Conservation (phyloP, 2,329 filamentous ascomycete species). For the Epichloe typhina region DNA sequence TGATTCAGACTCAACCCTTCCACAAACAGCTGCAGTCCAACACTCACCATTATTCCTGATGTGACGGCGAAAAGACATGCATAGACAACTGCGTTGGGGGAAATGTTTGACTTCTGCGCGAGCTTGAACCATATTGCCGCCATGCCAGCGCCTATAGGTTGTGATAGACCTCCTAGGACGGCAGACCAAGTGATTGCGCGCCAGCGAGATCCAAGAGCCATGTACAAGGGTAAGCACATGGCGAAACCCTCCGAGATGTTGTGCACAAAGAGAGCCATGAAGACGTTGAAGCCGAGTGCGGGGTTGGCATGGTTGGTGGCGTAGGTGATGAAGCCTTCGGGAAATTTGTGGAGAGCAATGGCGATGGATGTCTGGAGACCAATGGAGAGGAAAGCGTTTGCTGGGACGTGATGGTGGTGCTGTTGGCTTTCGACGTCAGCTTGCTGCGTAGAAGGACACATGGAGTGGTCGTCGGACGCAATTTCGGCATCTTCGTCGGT, state of each 20-base stretch:
- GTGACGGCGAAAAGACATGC: slow-evolving; percentile 79
- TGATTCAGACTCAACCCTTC: slow-evolving; percentile 78
- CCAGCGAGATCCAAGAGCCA: slow-evolving; percentile 68
- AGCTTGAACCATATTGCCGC: slow-evolving; percentile 79
- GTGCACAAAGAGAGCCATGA: slow-evolving; percentile 92
- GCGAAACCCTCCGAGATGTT: slow-evolving; percentile 97
- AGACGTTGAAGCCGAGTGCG: slow-evolving; percentile 75
- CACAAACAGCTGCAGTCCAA: slow-evolving; percentile 77
- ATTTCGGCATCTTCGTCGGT: slow-evolving; percentile 11
- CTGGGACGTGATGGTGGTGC: slow-evolving; percentile 90
- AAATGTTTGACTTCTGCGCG: slow-evolving; percentile 37
- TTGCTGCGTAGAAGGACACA: slow-evolving; percentile 17
- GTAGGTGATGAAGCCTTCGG: slow-evolving; percentile 79
- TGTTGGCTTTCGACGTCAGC: slow-evolving; percentile 36
- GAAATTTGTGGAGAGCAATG: slow-evolving; percentile 91
- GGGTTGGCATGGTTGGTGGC: slow-evolving; percentile 96
- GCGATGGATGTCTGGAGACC: slow-evolving; percentile 93
- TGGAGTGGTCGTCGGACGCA: slow-evolving; percentile 11
- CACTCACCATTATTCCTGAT: slow-evolving; percentile 89
- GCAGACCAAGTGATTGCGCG: slow-evolving; percentile 78
- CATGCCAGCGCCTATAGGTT: slow-evolving; percentile 73
- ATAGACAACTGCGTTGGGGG: slow-evolving; percentile 48
- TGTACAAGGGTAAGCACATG: slow-evolving; percentile 82
- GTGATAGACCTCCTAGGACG: slow-evolving; percentile 71
- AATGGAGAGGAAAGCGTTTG: slow-evolving; percentile 86